Evolutionary conservation across 2,329 filamentous ascomycete species (phyloP), one percentile per base, ranked within the genome.

Genomic region (Orbilia javanica): DNA sequence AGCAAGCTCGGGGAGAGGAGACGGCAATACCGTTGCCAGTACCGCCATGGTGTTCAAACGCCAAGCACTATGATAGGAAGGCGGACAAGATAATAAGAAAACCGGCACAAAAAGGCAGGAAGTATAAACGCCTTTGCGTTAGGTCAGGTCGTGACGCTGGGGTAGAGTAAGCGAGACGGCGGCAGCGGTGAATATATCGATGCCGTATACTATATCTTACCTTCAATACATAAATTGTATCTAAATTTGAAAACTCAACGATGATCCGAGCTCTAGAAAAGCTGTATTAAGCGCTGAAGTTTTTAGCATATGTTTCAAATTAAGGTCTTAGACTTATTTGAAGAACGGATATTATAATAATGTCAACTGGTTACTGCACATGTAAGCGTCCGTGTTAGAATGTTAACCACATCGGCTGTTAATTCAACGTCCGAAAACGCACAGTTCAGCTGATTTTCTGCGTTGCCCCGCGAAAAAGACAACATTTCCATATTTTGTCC

Each of bases 91-190:
- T 13, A 53, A 68, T 18, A 63, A 63, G 63, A 22, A 46, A 63
- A 25, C 4, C 22, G 1, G 39, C 42, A 65, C 63, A 36, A 67
- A 53, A 27, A 25, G 25, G 44, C 44, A 67, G 53, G 42, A 62
- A 67, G 46, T 34, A 60, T 74, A 74, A 27, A 48, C 70, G 70
- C 70, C 63, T 63, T 31, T 52, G 53, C 69, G 44, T 25, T 73
- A 65, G 52, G 62, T 53, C 42, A 31, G 22, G 25, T 36, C 18
- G 4, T 22, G 10, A 34, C 39, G 36, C 60, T 27, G 10, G 48
- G 52, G 42, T 22, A 50, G 53, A 36, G 70, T 74, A 74, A 74
- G 70, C 70, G 70, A 74, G 36, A 36, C 52, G 60, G 70, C 70
- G 63, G 62, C 15, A n/a, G 18, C 4, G 22, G 52, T 34, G n/a